Evolutionary conservation across 768 basidiomycete species (phyloP).

Genomic region (Termitomyces sp.): DNA sequence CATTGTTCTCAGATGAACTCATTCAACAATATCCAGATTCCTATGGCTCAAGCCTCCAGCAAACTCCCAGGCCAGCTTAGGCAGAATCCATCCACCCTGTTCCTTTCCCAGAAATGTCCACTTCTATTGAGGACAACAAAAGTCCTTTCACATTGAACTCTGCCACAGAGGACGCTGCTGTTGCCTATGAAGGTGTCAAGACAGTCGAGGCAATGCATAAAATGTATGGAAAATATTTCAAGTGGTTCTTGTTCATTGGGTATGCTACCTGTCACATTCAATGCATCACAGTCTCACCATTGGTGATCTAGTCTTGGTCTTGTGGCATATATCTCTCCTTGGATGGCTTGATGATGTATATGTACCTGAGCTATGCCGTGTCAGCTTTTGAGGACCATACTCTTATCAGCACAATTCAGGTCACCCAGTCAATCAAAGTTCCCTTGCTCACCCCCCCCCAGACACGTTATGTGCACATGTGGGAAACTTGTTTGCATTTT

Average conservation of each 20-base stretch:
- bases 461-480: too few species aligned
- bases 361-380: constrained; percentile 55
- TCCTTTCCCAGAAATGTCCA: constrained; percentile 7
- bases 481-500: too few species aligned
- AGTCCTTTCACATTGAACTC: neutral
- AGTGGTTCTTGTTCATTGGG: constrained; percentile 60
- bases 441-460: too few species aligned
- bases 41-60: too few species aligned
- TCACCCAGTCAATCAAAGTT: constrained; percentile 50
- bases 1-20: too few species aligned
- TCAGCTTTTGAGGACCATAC: constrained; percentile 50
- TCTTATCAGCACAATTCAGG: constrained; percentile 49
- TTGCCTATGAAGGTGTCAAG: constrained; percentile 36
- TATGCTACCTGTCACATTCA: constrained; percentile 16
- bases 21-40: constrained; percentile 1
- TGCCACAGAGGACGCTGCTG: constrained; percentile 13
- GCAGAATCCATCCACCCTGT: neutral
- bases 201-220: constrained; percentile 47
- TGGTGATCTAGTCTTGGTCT: constrained; percentile 54
- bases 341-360: constrained; percentile 63
- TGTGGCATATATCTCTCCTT: constrained; percentile 72
- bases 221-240: constrained; percentile 48
- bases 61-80: neutral
- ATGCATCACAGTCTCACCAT: neutral
- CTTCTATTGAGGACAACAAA: constrained; percentile 1